Evolutionary conservation across 306 rosid genomes (phyloP).

Genomic region (Psophocarpus tetragonolobus): DNA sequence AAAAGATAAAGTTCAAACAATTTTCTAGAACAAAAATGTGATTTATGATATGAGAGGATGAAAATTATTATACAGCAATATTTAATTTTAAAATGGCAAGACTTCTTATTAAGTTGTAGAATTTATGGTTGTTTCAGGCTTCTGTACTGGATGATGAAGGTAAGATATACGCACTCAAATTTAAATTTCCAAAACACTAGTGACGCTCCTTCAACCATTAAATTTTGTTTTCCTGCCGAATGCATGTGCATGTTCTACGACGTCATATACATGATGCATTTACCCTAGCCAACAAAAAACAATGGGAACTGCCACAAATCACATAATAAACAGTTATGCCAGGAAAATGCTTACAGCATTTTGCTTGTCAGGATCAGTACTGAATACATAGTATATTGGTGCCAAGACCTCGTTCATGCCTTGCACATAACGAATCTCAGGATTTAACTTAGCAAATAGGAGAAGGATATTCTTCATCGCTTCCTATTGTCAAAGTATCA

Average conservation of each 20-base stretch:
- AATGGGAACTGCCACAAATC: neutral
- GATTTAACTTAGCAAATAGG: conserved; percentile 74
- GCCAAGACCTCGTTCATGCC: conserved; percentile 96
- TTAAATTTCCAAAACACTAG: conserved; percentile 18
- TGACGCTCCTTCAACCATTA: neutral
- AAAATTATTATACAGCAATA: neutral
- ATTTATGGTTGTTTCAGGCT: conserved; percentile 17
- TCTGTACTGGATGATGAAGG: neutral
- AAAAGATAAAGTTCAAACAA: neutral
- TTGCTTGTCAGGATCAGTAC: conserved; percentile 59
- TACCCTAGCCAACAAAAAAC: neutral
- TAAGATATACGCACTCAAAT: neutral
- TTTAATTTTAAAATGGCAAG: neutral
- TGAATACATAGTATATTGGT: conserved; percentile 69
- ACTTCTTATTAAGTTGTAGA: neutral
- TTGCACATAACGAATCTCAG: conserved; percentile 82
- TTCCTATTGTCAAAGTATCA: conserved; percentile 52
- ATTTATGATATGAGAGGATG: neutral
- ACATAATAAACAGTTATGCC: conserved; percentile 2
- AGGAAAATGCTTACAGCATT: conserved; percentile 62
- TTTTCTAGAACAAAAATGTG: conserved; percentile 10
- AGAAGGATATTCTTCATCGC: conserved; percentile 83
- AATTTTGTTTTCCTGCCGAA: neutral
- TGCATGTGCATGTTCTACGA: neutral
- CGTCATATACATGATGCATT: neutral